Percentiles rank a stretch among this genome's conserved stretches.
These are phyloP conservation scores for Dissophora ornata DNA, from an alignment of 192 early-diverging fungal species.

Conservation along the genomic window DNA sequence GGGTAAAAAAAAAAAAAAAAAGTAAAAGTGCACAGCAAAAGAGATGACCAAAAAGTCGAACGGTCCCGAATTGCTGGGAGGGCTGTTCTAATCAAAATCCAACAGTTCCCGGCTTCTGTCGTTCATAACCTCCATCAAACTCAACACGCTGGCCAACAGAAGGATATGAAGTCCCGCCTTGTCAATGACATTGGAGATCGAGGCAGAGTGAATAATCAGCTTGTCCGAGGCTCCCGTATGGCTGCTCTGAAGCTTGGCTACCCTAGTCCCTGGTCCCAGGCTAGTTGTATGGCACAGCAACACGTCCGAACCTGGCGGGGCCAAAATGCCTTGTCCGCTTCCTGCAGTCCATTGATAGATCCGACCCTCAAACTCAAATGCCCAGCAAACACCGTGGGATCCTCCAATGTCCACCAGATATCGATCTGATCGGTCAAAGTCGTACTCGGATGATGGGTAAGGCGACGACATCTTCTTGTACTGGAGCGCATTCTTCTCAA, in stretches of 20 bases:
- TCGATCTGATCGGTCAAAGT: constrained; percentile 18
- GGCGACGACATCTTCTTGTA: constrained; percentile 23
- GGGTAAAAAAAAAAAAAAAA: no score
- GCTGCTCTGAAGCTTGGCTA: constrained; percentile 46
- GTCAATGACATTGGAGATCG: constrained; percentile 34
- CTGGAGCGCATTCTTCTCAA: constrained; percentile 39
- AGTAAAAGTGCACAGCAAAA: no score
- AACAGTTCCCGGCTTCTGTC: constrained; percentile 42
- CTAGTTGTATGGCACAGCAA: constrained; percentile 39
- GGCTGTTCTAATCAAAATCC: constrained; percentile 30
- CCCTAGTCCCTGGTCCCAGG: constrained; percentile 33
- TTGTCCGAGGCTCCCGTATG: constrained; percentile 43
- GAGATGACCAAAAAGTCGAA: no score
- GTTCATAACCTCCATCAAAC: constrained; percentile 50
- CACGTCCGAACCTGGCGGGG: constrained; percentile 42
- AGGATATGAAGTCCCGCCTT: constrained; percentile 43
- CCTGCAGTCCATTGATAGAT: constrained; percentile 51
- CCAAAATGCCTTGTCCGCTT: constrained; percentile 35
- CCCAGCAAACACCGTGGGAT: constrained; percentile 28
- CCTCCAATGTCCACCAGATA: not conserved
- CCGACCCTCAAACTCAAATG: constrained; percentile 48
- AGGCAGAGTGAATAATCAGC: constrained; percentile 20
- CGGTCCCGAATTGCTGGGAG: not conserved
- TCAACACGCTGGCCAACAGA: constrained; percentile 34
- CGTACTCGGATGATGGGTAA: constrained; percentile 12